These are phyloP conservation scores for Pyricularia pennisetigena DNA, from an alignment of 2,329 filamentous ascomycete genomes.

Conservation along the genomic window DNA sequence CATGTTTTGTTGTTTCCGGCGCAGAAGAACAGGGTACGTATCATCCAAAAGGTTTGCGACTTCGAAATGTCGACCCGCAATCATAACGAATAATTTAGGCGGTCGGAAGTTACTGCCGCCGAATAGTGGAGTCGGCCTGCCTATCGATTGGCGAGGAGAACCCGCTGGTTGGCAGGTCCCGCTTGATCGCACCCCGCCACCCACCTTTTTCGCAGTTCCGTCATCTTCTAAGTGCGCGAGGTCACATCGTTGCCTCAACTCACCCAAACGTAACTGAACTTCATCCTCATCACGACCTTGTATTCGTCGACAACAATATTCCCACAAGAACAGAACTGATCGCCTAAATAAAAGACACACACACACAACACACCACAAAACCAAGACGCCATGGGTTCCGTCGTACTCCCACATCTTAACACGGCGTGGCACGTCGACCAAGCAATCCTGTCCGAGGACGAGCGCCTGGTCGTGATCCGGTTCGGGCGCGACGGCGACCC, in stretches of 20 bases:
- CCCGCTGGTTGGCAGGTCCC: neutral
- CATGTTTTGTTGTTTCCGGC: neutral
- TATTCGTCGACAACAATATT: neutral
- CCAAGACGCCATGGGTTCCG: conserved; percentile 57
- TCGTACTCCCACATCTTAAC: conserved; percentile 82
- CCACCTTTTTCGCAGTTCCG: neutral
- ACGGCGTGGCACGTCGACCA: conserved; percentile 98
- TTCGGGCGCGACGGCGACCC: conserved; percentile 82
- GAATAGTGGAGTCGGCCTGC: neutral
- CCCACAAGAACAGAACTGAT: neutral
- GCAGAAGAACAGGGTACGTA: neutral
- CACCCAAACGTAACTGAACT: neutral
- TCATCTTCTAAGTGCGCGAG: neutral
- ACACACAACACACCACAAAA: neutral
- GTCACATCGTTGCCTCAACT: neutral
- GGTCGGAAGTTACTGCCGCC: conserved; percentile 3
- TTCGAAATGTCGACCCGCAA: neutral
- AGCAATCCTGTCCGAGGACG: conserved; percentile 80
- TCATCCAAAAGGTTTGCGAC: neutral
- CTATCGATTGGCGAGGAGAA: neutral
- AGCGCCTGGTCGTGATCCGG: conserved; percentile 85
- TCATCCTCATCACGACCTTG: neutral
- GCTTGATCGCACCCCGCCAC: neutral
- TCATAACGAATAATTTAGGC: conserved; percentile 1
- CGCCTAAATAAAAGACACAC: neutral